A percentile compares a stretch with the other conserved stretches of the same genome.
Conservation (phyloP, 2,329 filamentous ascomycete species). For the Knufia fluminis region DNA sequence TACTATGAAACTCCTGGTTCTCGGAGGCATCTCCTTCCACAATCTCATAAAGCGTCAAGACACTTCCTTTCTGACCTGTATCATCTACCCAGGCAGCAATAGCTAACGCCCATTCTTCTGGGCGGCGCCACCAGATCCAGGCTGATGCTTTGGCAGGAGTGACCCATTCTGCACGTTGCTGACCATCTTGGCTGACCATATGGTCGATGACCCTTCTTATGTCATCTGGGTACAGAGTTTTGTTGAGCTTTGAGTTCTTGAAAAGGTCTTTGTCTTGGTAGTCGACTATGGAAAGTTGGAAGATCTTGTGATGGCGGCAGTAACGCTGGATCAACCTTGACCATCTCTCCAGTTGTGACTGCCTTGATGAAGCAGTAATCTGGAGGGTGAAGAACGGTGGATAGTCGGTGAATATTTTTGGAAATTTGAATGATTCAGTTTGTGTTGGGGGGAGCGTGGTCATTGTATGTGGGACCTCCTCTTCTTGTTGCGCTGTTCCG, state of each 20-base stretch:
- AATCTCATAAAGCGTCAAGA: slow-evolving; percentile 88
- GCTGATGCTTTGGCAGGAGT: slow-evolving; percentile 13
- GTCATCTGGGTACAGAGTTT: slow-evolving; percentile 43
- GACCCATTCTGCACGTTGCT: slow-evolving; percentile 53
- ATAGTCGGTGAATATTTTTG: slow-evolving; percentile 34
- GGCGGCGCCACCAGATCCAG: slow-evolving; percentile 56
- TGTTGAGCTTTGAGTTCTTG: slow-evolving; percentile 37
- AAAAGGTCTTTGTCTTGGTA: slow-evolving; percentile 52
- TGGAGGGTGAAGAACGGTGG: slow-evolving; percentile 47
- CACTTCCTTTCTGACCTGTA: slow-evolving; percentile 78
- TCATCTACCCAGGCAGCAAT: slow-evolving; percentile 75
- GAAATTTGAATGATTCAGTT: slow-evolving; percentile 30
- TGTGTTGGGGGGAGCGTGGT: slow-evolving; percentile 7
- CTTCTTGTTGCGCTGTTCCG: too few relatives aligned
- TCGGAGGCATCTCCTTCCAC: slow-evolving; percentile 70
- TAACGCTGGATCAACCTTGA: slow-evolving; percentile 74
- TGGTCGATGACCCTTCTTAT: slow-evolving; percentile 46
- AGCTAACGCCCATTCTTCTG: slow-evolving; percentile 79
- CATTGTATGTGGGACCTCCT: neutral
- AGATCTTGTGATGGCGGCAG: slow-evolving; percentile 68
- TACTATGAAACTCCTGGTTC: slow-evolving; percentile 68
- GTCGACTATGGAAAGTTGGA: slow-evolving; percentile 60
- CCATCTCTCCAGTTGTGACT: slow-evolving; percentile 65
- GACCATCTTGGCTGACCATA: slow-evolving; percentile 46
- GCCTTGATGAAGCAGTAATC: slow-evolving; percentile 36